phyloP scores from a whole-genome alignment of 2,329 filamentous ascomycete species.

The Diaporthe capsici region DNA sequence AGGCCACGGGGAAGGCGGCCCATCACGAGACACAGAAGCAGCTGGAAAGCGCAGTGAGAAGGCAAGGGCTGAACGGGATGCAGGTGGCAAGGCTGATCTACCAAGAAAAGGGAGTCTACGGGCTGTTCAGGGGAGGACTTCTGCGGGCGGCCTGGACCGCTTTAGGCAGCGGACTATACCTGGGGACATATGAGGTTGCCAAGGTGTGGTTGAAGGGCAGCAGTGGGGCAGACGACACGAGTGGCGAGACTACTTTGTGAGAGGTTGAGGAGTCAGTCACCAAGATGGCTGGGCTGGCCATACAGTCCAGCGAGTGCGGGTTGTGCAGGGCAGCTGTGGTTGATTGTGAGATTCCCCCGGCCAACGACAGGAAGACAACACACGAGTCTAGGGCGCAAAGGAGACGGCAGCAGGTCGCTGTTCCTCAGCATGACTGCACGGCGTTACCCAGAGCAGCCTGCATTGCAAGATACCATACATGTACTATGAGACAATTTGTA shows the following conservation, averaged over 20 bases:
- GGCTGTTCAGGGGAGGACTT: slow-evolving; percentile 82
- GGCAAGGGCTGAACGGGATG: slow-evolving; percentile 61
- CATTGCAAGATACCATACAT: neutral
- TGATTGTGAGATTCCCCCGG: neutral
- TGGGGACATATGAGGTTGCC: slow-evolving; percentile 88
- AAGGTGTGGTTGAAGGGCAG: slow-evolving; percentile 70
- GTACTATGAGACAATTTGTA: neutral
- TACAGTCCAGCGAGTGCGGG: neutral
- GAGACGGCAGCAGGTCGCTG: neutral
- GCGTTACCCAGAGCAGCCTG: neutral
- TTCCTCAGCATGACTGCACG: neutral
- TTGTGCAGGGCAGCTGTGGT: neutral
- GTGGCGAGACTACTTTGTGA: slow-evolving; percentile 46
- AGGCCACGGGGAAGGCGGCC: slow-evolving; percentile 43
- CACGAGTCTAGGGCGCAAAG: neutral
- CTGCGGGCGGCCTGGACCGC: slow-evolving; percentile 86
- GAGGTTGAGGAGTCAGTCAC: neutral
- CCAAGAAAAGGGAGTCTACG: slow-evolving; percentile 75
- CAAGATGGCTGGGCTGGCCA: neutral
- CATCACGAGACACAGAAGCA: slow-evolving; percentile 47
- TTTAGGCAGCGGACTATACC: slow-evolving; percentile 84
- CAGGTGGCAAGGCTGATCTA: slow-evolving; percentile 77
- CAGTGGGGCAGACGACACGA: slow-evolving; percentile 60
- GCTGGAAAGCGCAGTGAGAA: slow-evolving; percentile 49
- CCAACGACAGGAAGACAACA: neutral